phyloP scores from a whole-genome alignment of 192 early-diverging fungal genomes.

The Phlyctochytrium arcticum region DNA sequence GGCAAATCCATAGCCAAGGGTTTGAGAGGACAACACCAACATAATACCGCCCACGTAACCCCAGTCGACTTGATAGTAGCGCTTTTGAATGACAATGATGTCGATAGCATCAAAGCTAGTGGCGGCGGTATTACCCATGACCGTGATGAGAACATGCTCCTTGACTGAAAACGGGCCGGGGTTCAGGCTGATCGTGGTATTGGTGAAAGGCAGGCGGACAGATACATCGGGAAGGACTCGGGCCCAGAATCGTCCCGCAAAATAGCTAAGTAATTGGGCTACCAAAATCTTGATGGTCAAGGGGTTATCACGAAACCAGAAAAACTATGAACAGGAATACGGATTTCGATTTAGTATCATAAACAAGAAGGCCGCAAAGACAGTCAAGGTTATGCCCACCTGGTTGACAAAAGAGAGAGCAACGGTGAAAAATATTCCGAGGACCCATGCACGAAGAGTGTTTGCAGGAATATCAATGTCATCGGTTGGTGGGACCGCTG shows the following conservation, averaged over 20 bases:
- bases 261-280: not conserved
- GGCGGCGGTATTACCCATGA: slow-evolving; percentile 54
- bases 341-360: not conserved
- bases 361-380: not conserved
- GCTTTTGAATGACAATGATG: slow-evolving; percentile 14
- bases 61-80: not conserved
- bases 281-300: slow-evolving; percentile 6
- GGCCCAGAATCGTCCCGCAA: not conserved
- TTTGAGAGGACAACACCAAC: slow-evolving; percentile 62
- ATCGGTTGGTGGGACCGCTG: not conserved
- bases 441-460: not conserved
- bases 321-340: not conserved
- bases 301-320: not conserved
- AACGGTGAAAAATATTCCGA: not conserved
- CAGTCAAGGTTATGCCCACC: no score
- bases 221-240: not conserved
- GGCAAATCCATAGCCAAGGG: slow-evolving; percentile 66
- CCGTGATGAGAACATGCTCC: slow-evolving; percentile 83
- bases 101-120: slow-evolving; percentile 1
- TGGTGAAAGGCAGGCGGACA: not conserved
- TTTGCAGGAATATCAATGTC: not conserved
- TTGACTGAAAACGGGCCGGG: slow-evolving; percentile 87
- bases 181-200: slow-evolving; percentile 52
- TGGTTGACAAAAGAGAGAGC: not conserved
- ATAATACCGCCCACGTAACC: not conserved